Conservation (phyloP, 352 stramenopile species). For the Pythium graminicola region DNA sequence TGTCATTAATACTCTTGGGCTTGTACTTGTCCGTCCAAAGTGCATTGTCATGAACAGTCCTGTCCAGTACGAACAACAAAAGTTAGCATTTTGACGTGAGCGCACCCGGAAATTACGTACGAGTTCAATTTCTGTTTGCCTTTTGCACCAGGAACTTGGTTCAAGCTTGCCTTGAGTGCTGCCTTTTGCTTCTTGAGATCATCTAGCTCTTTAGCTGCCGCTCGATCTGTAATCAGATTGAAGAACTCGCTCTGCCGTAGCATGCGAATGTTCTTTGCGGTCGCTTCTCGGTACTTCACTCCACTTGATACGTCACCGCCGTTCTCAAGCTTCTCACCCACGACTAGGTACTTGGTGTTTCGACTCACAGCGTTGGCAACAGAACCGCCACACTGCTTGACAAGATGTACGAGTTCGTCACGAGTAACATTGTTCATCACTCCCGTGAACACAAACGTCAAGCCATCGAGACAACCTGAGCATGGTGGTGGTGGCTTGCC, state of each 20-base stretch:
- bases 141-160: conserved; percentile 33
- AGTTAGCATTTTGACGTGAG: too few species aligned
- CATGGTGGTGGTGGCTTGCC: conserved; percentile 50
- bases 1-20: conserved; percentile 84
- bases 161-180: conserved; percentile 43
- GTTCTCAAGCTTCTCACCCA: conserved; percentile 59
- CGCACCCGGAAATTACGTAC: too few species aligned
- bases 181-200: conserved; percentile 55
- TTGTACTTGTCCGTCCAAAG: conserved; percentile 98
- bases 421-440: conserved; percentile 48
- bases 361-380: conserved; percentile 57
- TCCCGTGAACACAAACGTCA: conserved; percentile 76
- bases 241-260: conserved; percentile 85
- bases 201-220: conserved; percentile 57
- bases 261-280: conserved; percentile 77
- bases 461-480: conserved; percentile 62
- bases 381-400: conserved; percentile 69
- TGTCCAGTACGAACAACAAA: conserved; percentile 3
- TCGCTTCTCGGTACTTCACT: conserved; percentile 88
- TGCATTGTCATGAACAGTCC: conserved; percentile 32
- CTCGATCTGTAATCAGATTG: conserved; percentile 72
- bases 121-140: conserved; percentile 51
- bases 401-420: conserved; percentile 63
- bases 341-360: conserved; percentile 72
- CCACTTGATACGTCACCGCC: conserved; percentile 47